Evolutionary conservation across 495 filamentous ascomycete species (phyloP).

Genomic region (Xylaria castorea): DNA sequence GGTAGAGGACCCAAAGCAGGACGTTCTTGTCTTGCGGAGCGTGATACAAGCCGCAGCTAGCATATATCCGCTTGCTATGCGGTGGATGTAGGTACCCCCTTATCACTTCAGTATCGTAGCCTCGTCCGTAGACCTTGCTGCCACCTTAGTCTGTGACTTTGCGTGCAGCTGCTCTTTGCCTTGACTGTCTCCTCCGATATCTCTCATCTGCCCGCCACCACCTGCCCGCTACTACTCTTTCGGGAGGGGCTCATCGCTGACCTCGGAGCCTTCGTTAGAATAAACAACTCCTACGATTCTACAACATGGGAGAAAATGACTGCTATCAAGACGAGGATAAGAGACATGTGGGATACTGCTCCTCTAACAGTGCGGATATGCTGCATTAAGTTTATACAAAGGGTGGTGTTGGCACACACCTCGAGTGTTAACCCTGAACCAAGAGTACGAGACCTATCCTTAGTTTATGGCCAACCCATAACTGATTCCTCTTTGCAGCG

Average conservation of each 20-base stretch:
- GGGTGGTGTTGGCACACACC: slow-evolving; percentile 90
- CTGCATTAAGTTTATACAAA: slow-evolving; percentile 96
- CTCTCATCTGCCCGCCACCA: slow-evolving; percentile 7
- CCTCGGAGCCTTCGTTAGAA: slow-evolving; percentile 58
- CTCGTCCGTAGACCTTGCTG: slow-evolving; percentile 35
- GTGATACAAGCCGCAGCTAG: slow-evolving; percentile 85
- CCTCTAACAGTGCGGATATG: slow-evolving; percentile 79
- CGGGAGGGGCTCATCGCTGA: slow-evolving; percentile 40
- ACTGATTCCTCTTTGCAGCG: slow-evolving; percentile 60
- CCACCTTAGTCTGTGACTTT: slow-evolving; percentile 25
- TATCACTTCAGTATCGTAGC: slow-evolving; percentile 35
- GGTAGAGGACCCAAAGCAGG: slow-evolving; percentile 74
- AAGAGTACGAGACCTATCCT: slow-evolving; percentile 63
- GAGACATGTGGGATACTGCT: slow-evolving; percentile 86
- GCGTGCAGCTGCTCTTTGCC: slow-evolving; percentile 27
- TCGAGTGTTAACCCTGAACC: slow-evolving; percentile 82
- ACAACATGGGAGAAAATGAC: slow-evolving; percentile 86
- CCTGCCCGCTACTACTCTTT: slow-evolving; percentile 23
- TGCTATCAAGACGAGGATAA: slow-evolving; percentile 85
- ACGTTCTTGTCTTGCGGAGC: slow-evolving; percentile 77
- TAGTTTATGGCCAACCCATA: slow-evolving; percentile 29
- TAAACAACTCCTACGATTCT: slow-evolving; percentile 80
- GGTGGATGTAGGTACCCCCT: slow-evolving; percentile 81
- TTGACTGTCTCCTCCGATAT: slow-evolving; percentile 12
- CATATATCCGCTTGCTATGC: slow-evolving; percentile 88